These are phyloP conservation scores for Exophiala oligosperma DNA, from an alignment of 2,329 filamentous ascomycete species.

Conservation along the genomic window DNA sequence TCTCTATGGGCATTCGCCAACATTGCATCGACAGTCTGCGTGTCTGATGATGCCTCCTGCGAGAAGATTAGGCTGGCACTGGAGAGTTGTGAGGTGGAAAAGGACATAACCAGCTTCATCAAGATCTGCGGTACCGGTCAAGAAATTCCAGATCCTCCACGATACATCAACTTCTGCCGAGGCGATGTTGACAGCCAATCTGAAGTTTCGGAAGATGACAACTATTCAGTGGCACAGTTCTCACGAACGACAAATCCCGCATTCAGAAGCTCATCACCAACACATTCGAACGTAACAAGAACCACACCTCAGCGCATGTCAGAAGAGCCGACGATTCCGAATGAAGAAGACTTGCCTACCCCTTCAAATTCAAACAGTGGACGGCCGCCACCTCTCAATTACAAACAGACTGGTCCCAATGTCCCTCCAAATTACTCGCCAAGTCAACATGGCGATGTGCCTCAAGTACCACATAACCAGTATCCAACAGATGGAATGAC, in stretches of 20 bases:
- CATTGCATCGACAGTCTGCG: constrained; percentile 93
- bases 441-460: constrained; percentile 65
- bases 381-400: constrained; percentile 27
- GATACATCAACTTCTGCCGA: constrained; percentile 98
- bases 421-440: constrained; percentile 50
- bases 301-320: constrained; percentile 19
- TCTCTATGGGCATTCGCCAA: constrained; percentile 98
- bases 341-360: constrained; percentile 22
- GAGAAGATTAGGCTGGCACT: constrained; percentile 93
- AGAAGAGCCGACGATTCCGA: constrained; percentile 20
- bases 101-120: constrained; percentile 89
- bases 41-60: constrained; percentile 93
- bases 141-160: constrained; percentile 94
- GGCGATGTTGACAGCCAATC: constrained; percentile 83
- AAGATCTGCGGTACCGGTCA: constrained; percentile 86
- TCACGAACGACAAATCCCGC: constrained; percentile 92
- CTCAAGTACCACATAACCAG: constrained; percentile 81
- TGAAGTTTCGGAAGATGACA: constrained; percentile 83
- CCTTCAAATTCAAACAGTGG: constrained; percentile 27
- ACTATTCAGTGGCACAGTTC: constrained; percentile 94
- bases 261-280: constrained; percentile 92
- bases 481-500: constrained; percentile 97
- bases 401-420: constrained; percentile 24
- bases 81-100: constrained; percentile 95
- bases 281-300: constrained; percentile 73